Evolutionary conservation across 2,329 filamentous ascomycete species (phyloP), one percentile per base, ranked within the genome.

Genomic region (Huntiella bhutanensis): DNA sequence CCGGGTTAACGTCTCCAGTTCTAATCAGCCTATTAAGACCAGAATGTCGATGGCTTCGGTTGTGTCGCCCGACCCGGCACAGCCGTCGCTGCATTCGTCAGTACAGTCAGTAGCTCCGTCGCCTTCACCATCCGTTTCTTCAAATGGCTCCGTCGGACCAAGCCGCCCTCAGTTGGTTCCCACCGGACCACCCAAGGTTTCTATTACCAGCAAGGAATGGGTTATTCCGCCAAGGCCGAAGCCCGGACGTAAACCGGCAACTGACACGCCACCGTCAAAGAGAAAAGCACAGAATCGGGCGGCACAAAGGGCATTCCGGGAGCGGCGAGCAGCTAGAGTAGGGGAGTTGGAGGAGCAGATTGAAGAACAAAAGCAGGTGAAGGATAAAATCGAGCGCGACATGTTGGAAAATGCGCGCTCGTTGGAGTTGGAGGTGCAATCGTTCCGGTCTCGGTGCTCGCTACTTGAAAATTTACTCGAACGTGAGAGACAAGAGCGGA

Each of bases 261-360:
- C 84, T 33, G 87, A 95, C 58, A 92, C 87, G 45, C 86, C 87
- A 11, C 82, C 83, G 1, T 93, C 86, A 38, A 93, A 93, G 65
- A 77, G 91, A 53, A 92, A 95, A 67, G 82, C 84, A 1, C 91
- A 96, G 64, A 96, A 96, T 61, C 75, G 91, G 50, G 82, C 84
- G 41, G 88, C 88, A 3, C 88, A 96, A 64, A 71, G 88, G 49
- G 84, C 82, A 1, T 96, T 96, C 62, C 74, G 88, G 33, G 86
- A 94, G 62, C 72, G 88, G 49, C 75, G 88, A 52, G 84, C 84
- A 2, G 83, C 84, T 17, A 81, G 84, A 35, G 83, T 95, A 5
- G 79, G 81, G 35, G 87, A 80, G 57, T 63, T 82, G 32, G 76
- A 82, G 59, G 74, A 79, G 53, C 72, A 77, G 56, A 63, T 82